phyloP scores from a whole-genome alignment of 176 grass and related monocot species.

The Thinopyrum elongatum region DNA sequence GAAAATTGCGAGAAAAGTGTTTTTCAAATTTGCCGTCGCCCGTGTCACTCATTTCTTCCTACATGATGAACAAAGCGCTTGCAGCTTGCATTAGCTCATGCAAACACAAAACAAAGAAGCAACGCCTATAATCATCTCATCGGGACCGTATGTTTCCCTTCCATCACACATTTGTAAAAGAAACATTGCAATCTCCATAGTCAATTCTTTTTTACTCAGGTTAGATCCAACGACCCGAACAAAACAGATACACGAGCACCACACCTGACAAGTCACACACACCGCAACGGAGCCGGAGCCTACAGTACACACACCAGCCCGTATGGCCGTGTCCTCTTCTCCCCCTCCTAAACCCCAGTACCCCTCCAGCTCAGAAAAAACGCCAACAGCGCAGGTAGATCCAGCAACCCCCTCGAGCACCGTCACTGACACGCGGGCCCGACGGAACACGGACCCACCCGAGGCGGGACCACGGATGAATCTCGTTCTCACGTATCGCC shows the following conservation, averaged over 20 bases:
- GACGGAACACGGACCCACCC: accelerated
- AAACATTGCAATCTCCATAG: neutral
- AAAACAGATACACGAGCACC: neutral
- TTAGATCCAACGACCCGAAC: neutral
- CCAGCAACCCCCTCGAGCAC: neutral
- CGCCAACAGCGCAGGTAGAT: neutral
- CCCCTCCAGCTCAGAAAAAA: neutral
- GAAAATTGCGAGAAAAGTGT: too few relatives aligned
- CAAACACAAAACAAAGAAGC: neutral
- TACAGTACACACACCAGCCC: neutral
- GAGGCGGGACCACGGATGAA: neutral
- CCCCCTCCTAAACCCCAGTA: neutral
- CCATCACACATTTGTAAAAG: too few relatives aligned
- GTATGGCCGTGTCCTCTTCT: slow-evolving; percentile 21
- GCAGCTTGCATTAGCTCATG: neutral
- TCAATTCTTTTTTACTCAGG: neutral
- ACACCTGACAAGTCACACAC: neutral
- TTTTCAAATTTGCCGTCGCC: neutral
- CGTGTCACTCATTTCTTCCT: neutral
- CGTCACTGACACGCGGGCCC: neutral
- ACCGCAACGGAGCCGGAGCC: neutral
- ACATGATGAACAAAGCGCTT: neutral
- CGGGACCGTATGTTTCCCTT: too few relatives aligned
- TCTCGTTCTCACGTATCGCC: neutral
- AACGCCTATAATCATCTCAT: too few relatives aligned